phyloP scores from a whole-genome alignment of 148 eudicot species.

The Hydrangea macrophylla region DNA sequence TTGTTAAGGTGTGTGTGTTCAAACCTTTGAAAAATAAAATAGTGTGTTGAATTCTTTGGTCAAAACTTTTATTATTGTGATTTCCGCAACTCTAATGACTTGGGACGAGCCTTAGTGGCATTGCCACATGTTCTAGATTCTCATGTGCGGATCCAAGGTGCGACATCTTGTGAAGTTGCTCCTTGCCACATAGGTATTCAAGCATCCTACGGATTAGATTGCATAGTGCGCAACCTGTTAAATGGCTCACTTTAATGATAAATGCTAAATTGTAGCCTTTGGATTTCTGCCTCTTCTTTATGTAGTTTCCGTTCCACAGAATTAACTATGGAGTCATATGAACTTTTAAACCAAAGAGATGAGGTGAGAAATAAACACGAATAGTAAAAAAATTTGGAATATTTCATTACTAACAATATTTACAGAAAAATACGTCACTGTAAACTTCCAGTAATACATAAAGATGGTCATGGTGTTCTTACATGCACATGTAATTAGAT shows the following conservation, averaged over 20 bases:
- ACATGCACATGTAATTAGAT: background rate
- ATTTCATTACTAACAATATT: background rate
- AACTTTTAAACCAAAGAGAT: background rate
- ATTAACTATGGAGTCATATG: background rate
- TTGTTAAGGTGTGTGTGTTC: too few relatives aligned
- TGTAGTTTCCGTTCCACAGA: background rate
- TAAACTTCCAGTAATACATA: background rate
- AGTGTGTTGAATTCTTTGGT: too few relatives aligned
- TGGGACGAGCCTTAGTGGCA: too few relatives aligned
- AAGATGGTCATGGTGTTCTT: background rate
- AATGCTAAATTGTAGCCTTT: too few relatives aligned
- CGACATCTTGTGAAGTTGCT: constrained; percentile 68
- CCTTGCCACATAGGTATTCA: constrained; percentile 69
- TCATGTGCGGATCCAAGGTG: too few relatives aligned
- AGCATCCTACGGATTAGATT: background rate
- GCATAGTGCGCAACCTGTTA: background rate
- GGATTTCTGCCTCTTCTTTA: background rate
- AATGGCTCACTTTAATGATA: background rate
- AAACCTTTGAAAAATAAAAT: too few relatives aligned
- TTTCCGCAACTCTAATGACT: too few relatives aligned
- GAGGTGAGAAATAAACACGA: background rate
- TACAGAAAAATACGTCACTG: background rate
- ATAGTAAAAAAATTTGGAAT: background rate
- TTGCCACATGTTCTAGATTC: too few relatives aligned
- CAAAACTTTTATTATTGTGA: too few relatives aligned